Evolutionary conservation across 352 stramenopile species (phyloP), one percentile per base, ranked within the genome.

Genomic region (Phytophthora hybrid): DNA sequence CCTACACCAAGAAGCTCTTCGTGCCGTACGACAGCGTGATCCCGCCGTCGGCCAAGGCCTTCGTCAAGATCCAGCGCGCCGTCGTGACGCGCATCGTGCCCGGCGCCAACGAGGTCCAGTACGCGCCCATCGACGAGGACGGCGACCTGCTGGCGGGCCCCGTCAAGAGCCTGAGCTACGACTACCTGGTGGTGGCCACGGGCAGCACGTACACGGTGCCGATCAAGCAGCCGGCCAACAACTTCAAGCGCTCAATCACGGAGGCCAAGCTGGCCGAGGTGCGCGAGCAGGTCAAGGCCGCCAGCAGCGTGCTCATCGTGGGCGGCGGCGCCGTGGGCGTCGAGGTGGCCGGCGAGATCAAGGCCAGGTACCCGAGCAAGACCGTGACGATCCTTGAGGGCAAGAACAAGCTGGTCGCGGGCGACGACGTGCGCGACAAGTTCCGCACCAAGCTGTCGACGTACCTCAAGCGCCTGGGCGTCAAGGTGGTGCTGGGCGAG

Each of bases 131-230:
- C 46, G 73, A 52, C 34, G 74, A 80, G 11, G 67, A 80, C 60
- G 72, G 73, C 37, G 59, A 83, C 29, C 65, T 79, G 59, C 55
- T 77, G 54, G 57, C 65, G 4, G 66, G 58, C 4, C 59, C 69
- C 51, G 66, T 74, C 51, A 78, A 83, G 58, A 77, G 59, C 37
- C 46, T 91, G 19, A n/a, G 37, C 5, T 93, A 85, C 56, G 83
- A 90, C 79, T 91, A 87, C 59, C 68, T 91, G 7, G 74, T 93
- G 32, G 56, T 93, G 31, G 85, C 85, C 19, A 93, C 84, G 0
- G 82, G 82, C 13, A 88, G 77, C 71, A 88, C 74, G 56, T 91
- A 91, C 81, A 73, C 82, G 4, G 71, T 78, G 53, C 85, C 85
- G 2, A 85, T 91, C 69, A 93, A 91, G 55, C 79, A 77, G 26